These are phyloP conservation scores for Coemansia sp. DNA, from an alignment of 192 early-diverging fungal genomes.

Conservation along the genomic window DNA sequence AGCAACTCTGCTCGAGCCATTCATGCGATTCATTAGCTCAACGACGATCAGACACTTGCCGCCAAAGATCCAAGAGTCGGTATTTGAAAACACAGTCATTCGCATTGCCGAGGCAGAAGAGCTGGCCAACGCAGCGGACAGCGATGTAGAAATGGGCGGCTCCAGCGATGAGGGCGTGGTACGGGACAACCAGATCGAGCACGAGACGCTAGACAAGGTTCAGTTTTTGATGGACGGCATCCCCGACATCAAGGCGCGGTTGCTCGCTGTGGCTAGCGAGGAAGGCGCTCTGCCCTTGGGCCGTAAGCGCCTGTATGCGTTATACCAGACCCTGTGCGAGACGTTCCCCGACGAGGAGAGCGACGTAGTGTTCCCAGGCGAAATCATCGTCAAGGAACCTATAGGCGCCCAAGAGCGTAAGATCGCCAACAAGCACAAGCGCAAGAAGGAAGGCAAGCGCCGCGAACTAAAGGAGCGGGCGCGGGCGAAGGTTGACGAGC, in stretches of 20 bases:
- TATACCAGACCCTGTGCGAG: conserved; percentile 48
- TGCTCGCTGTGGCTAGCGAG: conserved; percentile 37
- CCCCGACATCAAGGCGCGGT: conserved; percentile 34
- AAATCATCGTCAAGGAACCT: conserved; percentile 26
- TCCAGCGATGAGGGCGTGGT: conserved; percentile 6
- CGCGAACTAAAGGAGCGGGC: conserved; percentile 32
- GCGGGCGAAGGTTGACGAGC: conserved; percentile 15
- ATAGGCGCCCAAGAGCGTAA: conserved; percentile 47
- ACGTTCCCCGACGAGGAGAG: conserved; percentile 47
- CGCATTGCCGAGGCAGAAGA: conserved; percentile 53
- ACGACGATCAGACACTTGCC: conserved; percentile 42
- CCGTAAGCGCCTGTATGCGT: conserved; percentile 38
- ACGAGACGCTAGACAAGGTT: conserved; percentile 33
- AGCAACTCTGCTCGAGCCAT: conserved; percentile 40
- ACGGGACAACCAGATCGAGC: conserved; percentile 32
- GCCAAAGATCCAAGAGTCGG: conserved; percentile 31
- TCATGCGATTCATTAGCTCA: conserved; percentile 41
- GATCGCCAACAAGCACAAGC: conserved; percentile 40
- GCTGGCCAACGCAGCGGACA: conserved; percentile 8
- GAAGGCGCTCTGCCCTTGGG: conserved; percentile 24
- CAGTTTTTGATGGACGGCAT: conserved; percentile 44
- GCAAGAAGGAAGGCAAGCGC: conserved; percentile 32
- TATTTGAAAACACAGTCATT: conserved; percentile 47
- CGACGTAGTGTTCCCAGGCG: conserved; percentile 29
- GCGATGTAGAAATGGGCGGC: not conserved